phyloP scores from a whole-genome alignment of 169 alveolate species.

The Perkinsus olseni region DNA sequence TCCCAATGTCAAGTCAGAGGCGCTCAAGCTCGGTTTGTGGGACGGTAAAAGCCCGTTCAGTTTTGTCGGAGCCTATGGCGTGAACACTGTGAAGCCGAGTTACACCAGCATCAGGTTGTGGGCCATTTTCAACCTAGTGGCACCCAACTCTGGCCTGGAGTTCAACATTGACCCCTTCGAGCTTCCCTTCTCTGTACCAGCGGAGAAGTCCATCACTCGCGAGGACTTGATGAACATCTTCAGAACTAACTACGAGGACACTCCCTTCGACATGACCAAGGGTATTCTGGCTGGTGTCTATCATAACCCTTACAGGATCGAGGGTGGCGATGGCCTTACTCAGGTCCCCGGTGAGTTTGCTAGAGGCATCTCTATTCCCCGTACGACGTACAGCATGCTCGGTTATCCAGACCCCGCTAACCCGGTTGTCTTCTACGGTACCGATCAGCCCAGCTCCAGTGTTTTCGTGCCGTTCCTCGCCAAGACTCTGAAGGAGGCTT shows the following conservation, averaged over 20 bases:
- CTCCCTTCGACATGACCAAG: slow-evolving; percentile 6
- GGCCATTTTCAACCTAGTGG: neutral
- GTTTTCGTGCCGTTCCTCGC: neutral
- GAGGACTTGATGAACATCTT: neutral
- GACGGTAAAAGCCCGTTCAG: neutral
- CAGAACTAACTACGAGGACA: slow-evolving; percentile 4
- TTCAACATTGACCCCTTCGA: neutral
- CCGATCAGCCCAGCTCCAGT: neutral
- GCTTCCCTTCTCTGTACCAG: slow-evolving; percentile 13
- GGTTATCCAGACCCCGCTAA: neutral
- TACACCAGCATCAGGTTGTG: neutral
- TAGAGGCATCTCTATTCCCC: slow-evolving; percentile 2
- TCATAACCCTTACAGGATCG: neutral
- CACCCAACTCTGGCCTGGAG: neutral
- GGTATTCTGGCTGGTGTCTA: slow-evolving; percentile 3
- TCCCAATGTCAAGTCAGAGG: neutral
- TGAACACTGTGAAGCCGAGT: neutral
- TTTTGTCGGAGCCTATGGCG: neutral
- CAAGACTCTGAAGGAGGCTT: neutral
- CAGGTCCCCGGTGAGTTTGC: neutral
- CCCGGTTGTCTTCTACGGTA: neutral
- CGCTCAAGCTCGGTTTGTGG: neutral
- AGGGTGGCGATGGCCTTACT: neutral
- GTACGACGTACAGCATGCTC: neutral
- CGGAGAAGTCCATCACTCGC: neutral